phyloP scores from a whole-genome alignment of 371 early-diverging fungal genomes.

The Mortierella sp. region DNA sequence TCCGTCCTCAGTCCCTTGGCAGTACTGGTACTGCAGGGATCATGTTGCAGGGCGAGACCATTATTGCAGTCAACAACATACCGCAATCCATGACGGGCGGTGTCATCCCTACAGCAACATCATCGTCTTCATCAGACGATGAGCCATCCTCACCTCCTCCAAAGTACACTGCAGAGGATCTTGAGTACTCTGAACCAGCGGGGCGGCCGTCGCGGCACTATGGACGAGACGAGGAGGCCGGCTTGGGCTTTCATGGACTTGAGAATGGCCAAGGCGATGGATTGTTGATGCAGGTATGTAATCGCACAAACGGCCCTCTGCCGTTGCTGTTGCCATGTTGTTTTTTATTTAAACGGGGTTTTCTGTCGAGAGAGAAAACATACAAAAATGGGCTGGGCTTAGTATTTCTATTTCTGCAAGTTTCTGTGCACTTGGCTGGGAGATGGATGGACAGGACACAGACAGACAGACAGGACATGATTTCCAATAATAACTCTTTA shows the following conservation, averaged over 20 bases:
- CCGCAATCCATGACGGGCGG: background rate
- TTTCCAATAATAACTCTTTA: conserved; percentile 10
- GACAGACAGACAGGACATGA: background rate
- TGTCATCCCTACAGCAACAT: background rate
- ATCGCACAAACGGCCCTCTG: background rate
- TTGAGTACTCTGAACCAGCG: conserved; percentile 35
- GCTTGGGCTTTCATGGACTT: conserved; percentile 1
- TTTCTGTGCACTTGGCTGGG: background rate
- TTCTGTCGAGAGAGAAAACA: background rate
- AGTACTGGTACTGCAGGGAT: background rate
- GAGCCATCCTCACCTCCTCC: conserved; percentile 30
- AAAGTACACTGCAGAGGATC: conserved; percentile 31
- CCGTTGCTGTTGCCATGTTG: background rate
- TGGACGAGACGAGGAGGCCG: conserved; percentile 24
- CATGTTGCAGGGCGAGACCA: background rate
- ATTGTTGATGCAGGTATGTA: conserved; percentile 51
- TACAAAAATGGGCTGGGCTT: conserved; percentile 1
- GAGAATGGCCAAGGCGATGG: conserved; percentile 27
- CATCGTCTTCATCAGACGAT: background rate
- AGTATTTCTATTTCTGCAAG: background rate
- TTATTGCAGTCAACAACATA: background rate
- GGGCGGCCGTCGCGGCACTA: conserved; percentile 8
- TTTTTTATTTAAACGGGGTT: background rate
- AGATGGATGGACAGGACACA: background rate
- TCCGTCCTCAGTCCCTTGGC: conserved; percentile 10